Evolutionary conservation across 139 green algal species (phyloP), one percentile per base, ranked within the genome.

Genomic region (Picochlorum sp.): DNA sequence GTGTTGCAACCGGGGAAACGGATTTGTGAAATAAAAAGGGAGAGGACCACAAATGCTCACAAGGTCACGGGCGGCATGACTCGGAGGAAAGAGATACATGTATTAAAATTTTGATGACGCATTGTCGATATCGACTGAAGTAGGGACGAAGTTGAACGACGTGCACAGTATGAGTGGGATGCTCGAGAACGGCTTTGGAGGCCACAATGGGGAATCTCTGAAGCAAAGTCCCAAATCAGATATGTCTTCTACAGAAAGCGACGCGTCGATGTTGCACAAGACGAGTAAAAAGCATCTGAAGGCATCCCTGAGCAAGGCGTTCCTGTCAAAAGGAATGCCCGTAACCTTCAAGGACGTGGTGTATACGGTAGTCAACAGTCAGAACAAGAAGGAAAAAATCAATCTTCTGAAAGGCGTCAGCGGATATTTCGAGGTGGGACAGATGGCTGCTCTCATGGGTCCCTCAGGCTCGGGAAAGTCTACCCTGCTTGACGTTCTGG

Each of bases 401-500:
- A 21, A 52, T 26, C 62, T 79, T 11, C 62, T 79, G 14, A 56
- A 64, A 6, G 41, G 58, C 0, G 61, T 79, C 7, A 74, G 66
- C 6, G 67, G 62, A 28, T 75, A 52, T 30, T 72, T 74, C 24
- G 52, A 64, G 5, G 54, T 62, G 14, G 47, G 30, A 16, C 30
- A 79, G 67, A 75, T 79, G 72, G n/a, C 66, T 45, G 50, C 69
- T 78, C 49, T 69, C 61, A 87, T 91, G 85, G 87, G 88, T 13
- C 78, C 84, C 23, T 81, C 65, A 21, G 87, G 88, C 51, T 80
- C 56, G 2, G 89, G 89, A 60, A 95, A 95, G 37, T 64, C 62
- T 50, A 86, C 79, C 16, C 52, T 88, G 0, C 69, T 88, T 26
- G 83, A 90, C 58, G 51, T 89, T 20, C 44, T 94, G 38, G 75